These are phyloP conservation scores for Euphrasia arctica DNA, from an alignment of 305 asterid genomes.

Conservation along the genomic window DNA sequence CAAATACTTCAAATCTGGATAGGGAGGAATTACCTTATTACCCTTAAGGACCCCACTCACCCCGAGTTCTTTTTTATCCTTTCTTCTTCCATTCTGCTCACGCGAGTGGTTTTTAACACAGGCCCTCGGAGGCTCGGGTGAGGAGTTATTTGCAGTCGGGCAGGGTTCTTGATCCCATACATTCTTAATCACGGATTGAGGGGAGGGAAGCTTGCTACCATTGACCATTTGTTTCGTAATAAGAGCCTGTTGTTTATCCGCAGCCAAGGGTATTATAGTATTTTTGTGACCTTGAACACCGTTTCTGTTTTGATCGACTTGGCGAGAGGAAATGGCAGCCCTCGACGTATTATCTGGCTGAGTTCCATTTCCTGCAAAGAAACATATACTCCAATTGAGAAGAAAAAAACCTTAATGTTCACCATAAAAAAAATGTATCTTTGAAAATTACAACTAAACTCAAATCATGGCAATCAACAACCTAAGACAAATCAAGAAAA, in stretches of 20 bases:
- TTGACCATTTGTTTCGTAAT: constrained; percentile 26
- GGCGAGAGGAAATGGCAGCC: constrained; percentile 37
- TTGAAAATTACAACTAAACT: not conserved
- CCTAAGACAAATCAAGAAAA: constrained; percentile 18
- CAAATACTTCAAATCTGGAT: constrained; percentile 52
- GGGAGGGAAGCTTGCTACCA: constrained; percentile 26
- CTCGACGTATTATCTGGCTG: constrained; percentile 35
- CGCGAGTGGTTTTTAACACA: constrained; percentile 16
- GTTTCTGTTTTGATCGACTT: constrained; percentile 33
- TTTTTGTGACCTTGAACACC: constrained; percentile 27
- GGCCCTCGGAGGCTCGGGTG: constrained; percentile 27
- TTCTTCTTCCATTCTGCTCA: constrained; percentile 24
- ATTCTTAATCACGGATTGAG: constrained; percentile 31
- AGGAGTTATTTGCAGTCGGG: constrained; percentile 23
- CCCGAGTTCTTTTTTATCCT: constrained; percentile 26
- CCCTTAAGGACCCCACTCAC: constrained; percentile 27
- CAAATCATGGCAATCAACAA: constrained; percentile 3
- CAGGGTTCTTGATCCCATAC: not conserved
- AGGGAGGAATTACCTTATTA: constrained; percentile 21
- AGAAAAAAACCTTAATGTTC: no score
- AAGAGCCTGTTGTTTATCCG: constrained; percentile 29
- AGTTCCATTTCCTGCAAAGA: constrained; percentile 36
- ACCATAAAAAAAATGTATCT: not conserved
- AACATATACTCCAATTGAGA: constrained; percentile 3
- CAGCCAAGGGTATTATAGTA: constrained; percentile 15